Base-by-base conservation (phyloP, 768 basidiomycete species). In the Boletellus emodensis region DNA sequence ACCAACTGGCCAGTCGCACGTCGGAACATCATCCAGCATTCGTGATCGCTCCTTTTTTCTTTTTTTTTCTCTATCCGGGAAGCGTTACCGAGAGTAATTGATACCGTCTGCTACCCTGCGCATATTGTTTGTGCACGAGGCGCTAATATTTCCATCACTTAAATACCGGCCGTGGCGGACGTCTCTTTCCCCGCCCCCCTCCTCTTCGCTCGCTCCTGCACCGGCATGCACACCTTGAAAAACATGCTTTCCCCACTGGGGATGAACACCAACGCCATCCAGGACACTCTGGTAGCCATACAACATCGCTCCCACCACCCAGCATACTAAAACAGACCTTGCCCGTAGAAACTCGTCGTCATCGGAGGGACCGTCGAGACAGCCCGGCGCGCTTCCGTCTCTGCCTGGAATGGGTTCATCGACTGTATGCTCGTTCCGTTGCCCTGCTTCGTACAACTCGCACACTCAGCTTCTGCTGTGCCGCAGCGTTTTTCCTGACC, bases 321-420 rank as follows among this genome's bases (percentile, higher is more conserved):
- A 13, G 20, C 33, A 3, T 24, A 20, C 38, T 43, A 11, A 47
- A 26, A 13, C 39, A 42, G 18, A 18, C 24, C 24, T 39, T 35
- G 51, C 52, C 15, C 55, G 28, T 40, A 90, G 90, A 91, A 90
- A 87, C 77, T 90, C 22, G 90, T 93, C 32, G 90, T 93, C 61
- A 87, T 93, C 62, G 90, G 90, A 20, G 90, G 90, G 1, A 91
- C 90, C 0, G 85, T 92, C 18, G 90, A 92, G 65, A 91, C 89
- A 14, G 89, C 89, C 33, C 77, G 90, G 55, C 76, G 90, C 40
- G 85, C 81, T 15, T 90, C 88, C 11, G 74, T 87, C 26, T 89
- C 88, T 5, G 90, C 88, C 12, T 93, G 90, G 90, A 90, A 87
- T 66, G 87, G 88, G 34, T 92, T 93, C 62, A 79, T 93, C 4